phyloP scores from a whole-genome alignment of 306 rosid genomes.

The Argentina anserina region DNA sequence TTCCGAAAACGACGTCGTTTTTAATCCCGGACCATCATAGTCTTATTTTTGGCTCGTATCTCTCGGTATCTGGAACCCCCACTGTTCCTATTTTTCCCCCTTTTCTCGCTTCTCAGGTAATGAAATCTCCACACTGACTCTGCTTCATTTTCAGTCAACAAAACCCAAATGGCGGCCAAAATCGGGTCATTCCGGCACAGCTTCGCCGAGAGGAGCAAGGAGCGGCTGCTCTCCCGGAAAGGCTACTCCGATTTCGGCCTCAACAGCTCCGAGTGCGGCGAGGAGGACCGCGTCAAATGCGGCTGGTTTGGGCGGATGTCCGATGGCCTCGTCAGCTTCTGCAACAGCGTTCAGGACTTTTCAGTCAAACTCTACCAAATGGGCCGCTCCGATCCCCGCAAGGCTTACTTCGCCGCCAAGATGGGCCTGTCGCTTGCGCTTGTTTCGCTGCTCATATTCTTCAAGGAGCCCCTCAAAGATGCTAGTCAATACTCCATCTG shows the following conservation, averaged over 20 bases:
- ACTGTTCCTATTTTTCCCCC: too few relatives aligned
- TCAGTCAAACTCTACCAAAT: conserved; percentile 36
- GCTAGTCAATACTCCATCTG: conserved; percentile 56
- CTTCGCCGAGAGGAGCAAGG: conserved; percentile 56
- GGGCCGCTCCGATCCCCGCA: conserved; percentile 69
- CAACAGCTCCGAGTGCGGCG: conserved; percentile 15
- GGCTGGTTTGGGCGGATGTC: conserved; percentile 40
- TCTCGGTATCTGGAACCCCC: too few relatives aligned
- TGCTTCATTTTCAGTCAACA: neutral
- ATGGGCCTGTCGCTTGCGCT: conserved; percentile 53
- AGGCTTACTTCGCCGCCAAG: conserved; percentile 51
- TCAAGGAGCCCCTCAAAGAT: conserved; percentile 40
- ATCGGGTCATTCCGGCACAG: conserved; percentile 58
- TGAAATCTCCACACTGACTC: neutral
- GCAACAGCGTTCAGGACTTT: conserved; percentile 7
- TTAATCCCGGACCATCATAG: too few relatives aligned
- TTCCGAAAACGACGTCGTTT: too few relatives aligned
- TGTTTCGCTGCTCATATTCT: conserved; percentile 49
- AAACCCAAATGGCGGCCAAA: conserved; percentile 31
- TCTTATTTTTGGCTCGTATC: too few relatives aligned
- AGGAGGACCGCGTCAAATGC: conserved; percentile 11
- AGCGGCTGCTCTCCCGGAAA: conserved; percentile 42
- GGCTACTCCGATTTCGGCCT: conserved; percentile 38
- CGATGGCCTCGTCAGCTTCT: conserved; percentile 32
- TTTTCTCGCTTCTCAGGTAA: neutral